Evolutionary conservation across 2,329 filamentous ascomycete genomes (phyloP).

Genomic region (Ophiocordyceps robertsii): DNA sequence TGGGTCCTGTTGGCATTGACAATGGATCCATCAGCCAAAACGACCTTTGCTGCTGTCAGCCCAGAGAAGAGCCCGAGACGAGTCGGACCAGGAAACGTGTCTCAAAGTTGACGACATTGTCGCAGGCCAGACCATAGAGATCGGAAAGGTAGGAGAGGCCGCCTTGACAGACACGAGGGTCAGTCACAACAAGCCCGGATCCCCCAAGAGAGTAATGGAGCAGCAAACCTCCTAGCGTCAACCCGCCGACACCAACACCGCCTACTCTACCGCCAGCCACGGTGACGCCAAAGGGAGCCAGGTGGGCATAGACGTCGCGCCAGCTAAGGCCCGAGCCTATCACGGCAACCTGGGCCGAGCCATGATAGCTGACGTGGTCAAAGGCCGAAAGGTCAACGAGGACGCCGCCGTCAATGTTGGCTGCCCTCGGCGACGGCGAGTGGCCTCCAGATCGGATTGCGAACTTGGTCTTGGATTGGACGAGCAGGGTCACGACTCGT

Average conservation of each 20-base stretch:
- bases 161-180: too few relatives aligned
- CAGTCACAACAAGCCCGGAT: too few relatives aligned
- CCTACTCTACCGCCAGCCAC: conserved; percentile 11
- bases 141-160: conserved; percentile 23
- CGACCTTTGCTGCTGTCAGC: not conserved
- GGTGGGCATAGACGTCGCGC: conserved; percentile 8
- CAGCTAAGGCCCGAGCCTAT: conserved; percentile 15
- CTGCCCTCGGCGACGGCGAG: conserved; percentile 2
- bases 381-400: conserved; percentile 2
- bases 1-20: not conserved
- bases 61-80: too few relatives aligned
- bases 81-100: too few relatives aligned
- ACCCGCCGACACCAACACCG: conserved; percentile 11
- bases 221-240: conserved; percentile 1
- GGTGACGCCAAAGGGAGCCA: conserved; percentile 7
- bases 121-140: conserved; percentile 21
- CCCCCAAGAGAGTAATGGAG: too few relatives aligned
- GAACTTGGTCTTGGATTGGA: not conserved
- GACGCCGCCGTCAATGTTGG: conserved; percentile 4
- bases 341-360: conserved; percentile 5
- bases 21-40: not conserved
- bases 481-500: not conserved
- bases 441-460: conserved; percentile 6
- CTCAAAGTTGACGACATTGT: conserved; percentile 23
- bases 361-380: not conserved